phyloP scores from a whole-genome alignment of 192 early-diverging fungal genomes.

The Gryganskiella cystojenkinii region DNA sequence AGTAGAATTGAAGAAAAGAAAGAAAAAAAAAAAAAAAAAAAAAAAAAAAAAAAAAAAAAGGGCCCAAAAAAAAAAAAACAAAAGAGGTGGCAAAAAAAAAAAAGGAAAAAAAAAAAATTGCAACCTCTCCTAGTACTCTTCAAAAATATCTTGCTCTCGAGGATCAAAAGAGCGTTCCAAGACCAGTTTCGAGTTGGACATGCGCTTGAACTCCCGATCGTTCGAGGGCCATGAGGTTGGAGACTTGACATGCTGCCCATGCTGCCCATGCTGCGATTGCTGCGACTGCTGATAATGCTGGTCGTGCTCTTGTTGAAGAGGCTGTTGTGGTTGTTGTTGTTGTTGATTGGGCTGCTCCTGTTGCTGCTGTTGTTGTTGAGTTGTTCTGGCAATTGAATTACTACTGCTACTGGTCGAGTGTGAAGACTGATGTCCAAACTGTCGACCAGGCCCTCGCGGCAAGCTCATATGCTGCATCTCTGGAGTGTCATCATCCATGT shows the following conservation, averaged over 20 bases:
- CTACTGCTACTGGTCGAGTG: neutral
- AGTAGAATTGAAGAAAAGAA: no score
- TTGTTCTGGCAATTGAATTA: neutral
- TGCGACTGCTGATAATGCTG: neutral
- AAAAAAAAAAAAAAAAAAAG: neutral
- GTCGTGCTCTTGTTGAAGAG: neutral
- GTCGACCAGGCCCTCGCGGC: neutral
- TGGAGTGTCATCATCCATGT: constrained; percentile 46
- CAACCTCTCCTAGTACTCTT: constrained; percentile 17
- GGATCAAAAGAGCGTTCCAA: constrained; percentile 41
- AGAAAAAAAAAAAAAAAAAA: constrained; percentile 10
- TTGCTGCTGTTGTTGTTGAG: constrained; percentile 4
- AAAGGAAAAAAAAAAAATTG: constrained; percentile 8
- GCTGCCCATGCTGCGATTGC: neutral
- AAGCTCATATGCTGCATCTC: constrained; percentile 14
- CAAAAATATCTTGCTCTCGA: constrained; percentile 36
- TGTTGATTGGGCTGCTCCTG: constrained; percentile 18
- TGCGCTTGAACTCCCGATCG: constrained; percentile 47
- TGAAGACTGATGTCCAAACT: neutral
- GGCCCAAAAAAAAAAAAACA: neutral
- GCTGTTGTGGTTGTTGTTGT: constrained; percentile 12
- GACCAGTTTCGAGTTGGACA: constrained; percentile 49
- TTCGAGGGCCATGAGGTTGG: constrained; percentile 41
- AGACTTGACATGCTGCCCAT: neutral
- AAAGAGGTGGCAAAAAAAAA: neutral